Evolutionary conservation across 352 stramenopile species (phyloP).

Genomic region (Pythium monospermum): DNA sequence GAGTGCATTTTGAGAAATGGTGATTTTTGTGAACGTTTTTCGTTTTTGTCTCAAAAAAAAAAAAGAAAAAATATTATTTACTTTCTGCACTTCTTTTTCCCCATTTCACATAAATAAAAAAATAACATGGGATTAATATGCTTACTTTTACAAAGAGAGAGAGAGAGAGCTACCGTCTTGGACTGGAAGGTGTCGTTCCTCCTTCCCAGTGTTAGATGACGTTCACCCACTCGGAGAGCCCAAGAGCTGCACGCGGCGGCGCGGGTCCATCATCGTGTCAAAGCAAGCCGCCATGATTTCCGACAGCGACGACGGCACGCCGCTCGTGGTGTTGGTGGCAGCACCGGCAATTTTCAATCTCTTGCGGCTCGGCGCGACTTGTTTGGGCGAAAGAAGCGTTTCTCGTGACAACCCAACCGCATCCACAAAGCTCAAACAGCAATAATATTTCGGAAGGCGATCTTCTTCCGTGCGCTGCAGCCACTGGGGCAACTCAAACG

Average conservation of each 20-base stretch:
- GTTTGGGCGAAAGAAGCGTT: constrained; percentile 7
- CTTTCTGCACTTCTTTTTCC: not conserved
- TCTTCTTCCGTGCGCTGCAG: constrained; percentile 39
- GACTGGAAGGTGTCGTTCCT: too few relatives aligned
- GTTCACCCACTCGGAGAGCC: not conserved
- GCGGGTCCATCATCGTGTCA: constrained; percentile 49
- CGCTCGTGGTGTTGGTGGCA: constrained; percentile 25
- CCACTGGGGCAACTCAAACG: constrained; percentile 55
- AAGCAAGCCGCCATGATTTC: constrained; percentile 65
- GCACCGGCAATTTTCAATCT: constrained; percentile 27
- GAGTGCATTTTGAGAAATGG: constrained; percentile 71
- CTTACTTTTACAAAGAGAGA: too few relatives aligned
- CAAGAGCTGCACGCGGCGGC: constrained; percentile 26
- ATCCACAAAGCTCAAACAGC: constrained; percentile 75
- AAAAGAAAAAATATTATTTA: not conserved
- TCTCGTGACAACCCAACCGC: constrained; percentile 34
- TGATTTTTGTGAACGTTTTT: too few relatives aligned
- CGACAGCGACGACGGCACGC: constrained; percentile 26
- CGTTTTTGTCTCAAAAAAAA: not conserved
- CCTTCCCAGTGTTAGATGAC: not conserved
- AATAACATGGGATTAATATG: too few relatives aligned
- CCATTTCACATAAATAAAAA: constrained; percentile 1
- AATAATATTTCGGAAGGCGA: constrained; percentile 67
- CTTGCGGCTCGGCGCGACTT: constrained; percentile 21
- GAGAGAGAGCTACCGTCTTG: too few relatives aligned